These are phyloP conservation scores for Avena atlantica DNA, from an alignment of 176 grass and related monocot species.

Conservation along the genomic window DNA sequence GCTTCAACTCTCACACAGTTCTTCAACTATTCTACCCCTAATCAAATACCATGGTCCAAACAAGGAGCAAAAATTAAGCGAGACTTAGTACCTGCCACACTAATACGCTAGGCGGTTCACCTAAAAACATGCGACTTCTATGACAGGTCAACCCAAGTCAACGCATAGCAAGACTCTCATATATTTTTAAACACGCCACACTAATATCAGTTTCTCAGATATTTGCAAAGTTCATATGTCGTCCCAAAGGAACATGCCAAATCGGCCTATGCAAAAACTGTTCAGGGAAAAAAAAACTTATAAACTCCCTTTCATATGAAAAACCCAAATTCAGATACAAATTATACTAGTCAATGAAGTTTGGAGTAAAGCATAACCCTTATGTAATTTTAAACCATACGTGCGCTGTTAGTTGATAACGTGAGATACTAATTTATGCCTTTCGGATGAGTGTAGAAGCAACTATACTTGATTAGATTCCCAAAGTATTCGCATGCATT, in stretches of 20 bases:
- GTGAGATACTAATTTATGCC: slow-evolving; percentile 9
- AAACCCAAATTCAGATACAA: neutral
- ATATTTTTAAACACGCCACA: no score
- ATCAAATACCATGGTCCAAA: slow-evolving; percentile 30
- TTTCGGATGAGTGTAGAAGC: slow-evolving; percentile 45
- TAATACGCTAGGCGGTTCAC: slow-evolving; percentile 3
- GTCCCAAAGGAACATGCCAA: no score
- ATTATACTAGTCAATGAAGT: neutral
- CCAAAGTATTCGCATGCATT: slow-evolving; percentile 48
- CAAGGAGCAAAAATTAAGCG: slow-evolving; percentile 21
- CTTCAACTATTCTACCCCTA: slow-evolving; percentile 22
- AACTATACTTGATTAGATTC: slow-evolving; percentile 36
- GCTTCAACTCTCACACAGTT: neutral
- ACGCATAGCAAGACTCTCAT: neutral
- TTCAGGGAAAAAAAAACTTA: neutral
- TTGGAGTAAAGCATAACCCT: neutral
- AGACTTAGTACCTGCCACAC: neutral
- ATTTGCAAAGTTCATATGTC: no score
- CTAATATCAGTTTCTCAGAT: no score
- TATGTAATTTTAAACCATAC: neutral
- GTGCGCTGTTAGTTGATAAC: neutral
- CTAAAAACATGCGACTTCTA: neutral
- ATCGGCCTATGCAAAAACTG: neutral
- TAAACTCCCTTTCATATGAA: neutral
- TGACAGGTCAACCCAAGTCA: slow-evolving; percentile 31